Evolutionary conservation across 1,284 basidiomycete genomes (phyloP), one percentile per base, ranked within the genome.

Genomic region (Papiliotrema laurentii): DNA sequence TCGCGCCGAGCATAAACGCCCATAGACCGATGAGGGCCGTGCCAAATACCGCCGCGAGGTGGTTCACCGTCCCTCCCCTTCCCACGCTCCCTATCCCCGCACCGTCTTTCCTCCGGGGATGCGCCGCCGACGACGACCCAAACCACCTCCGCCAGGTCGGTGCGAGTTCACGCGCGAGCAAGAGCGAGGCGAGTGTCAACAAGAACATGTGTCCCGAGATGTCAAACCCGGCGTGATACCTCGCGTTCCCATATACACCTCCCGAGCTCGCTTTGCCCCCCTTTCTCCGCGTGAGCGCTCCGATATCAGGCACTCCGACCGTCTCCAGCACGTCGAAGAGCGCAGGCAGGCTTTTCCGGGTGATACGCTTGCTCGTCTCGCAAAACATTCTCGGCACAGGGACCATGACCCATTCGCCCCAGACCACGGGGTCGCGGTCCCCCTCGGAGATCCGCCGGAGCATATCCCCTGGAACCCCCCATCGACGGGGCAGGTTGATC

Each of bases 131-230:
- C 19, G 24, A 24, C 1, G 7, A 18, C 13, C 40, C 40, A 11
- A 47, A 42, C 54, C 54, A 55, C 22, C 26, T 34, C 28, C 48
- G 40, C 67, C 65, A 69, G 21, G 68, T 73, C 1, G 76, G 74
- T 1, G 73, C 69, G 16, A 94, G 69, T 68, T 92, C 87, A 63
- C 91, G 83, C 2, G 82, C 78, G 34, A 96, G 79, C 66, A 96
- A 85, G 18, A 96, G 76, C 7, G 81, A 76, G n/a, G 85, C 80
- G 75, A 96, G 81, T 1, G 87, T 87, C 58, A 97, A 80, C 54
- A 98, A 80, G 76, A 97, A 97, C 24, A 91, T 80, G 68, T 98
- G 94, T 2, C 93, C 93, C 0, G 89, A 93, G 13, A 97, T 83
- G 65, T 98, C 94, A 69, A 96, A 91, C 0, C 93, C 93, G 37